Base-by-base conservation (phyloP, 2,329 filamentous ascomycete genomes). In the Aspergillus tanneri region DNA sequence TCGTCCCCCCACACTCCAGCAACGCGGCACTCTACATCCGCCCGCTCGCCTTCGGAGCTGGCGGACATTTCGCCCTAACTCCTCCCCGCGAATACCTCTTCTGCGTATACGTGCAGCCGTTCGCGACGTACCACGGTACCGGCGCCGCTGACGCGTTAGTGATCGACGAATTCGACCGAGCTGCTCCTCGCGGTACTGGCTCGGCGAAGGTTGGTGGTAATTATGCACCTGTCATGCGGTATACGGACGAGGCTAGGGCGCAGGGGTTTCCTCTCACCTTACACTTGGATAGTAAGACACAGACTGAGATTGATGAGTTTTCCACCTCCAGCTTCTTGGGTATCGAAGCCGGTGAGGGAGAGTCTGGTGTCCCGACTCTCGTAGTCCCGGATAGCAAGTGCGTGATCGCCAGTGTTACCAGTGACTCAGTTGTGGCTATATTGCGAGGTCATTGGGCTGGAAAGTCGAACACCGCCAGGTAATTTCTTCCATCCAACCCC, bases 171-270 rank as follows among this genome's bases (percentile, higher is more conserved):
- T 97, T 97, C 66, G 92, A 97, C 70, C 88, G 92, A 23, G 83
- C 91, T 0, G 92, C 92, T n/a, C 92, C 93, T 1, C 83, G 90
- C 61, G 92, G 92, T 1, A 95, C 88, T 0, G 92, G 92, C 0
- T 85, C 83, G 53, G 92, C 90, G n/a, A 97, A 97, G 74, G 81
- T 97, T 3, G 92, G 93, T 19, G 93, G 92, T 11, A 97, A 97
- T 74, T 97, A 97, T 66, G 92, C 91, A 9, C 92, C 92, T 3
- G 92, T 97, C 4, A 72, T 97, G 62, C 79, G 87, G 46, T 90
- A 89, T 79, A 95, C 88, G 64, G 90, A 95, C 61, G 85, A 81
- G 63, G 92, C 93, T 1, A 77, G 86, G 49, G 74, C 77, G 14
- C 81, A 89, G 50, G 92, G 92, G 24, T 97, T 82, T 64, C 90